Evolutionary conservation across 805 yeast species (phyloP), one percentile per base, ranked within the genome.

Genomic region (Myxozyma neglecta): DNA sequence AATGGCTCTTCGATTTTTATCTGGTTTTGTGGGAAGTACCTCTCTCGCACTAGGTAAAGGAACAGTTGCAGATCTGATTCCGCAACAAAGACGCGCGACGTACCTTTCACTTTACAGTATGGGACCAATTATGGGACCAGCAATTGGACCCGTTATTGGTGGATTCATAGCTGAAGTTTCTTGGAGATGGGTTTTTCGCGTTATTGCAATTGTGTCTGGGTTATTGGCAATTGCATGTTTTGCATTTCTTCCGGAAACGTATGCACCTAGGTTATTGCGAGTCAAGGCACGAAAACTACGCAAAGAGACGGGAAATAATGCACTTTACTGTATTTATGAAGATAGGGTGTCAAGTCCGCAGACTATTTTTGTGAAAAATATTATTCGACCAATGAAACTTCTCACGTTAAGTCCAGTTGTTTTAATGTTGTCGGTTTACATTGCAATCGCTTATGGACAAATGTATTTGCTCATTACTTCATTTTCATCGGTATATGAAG

Each of bases 181-280:
- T 76, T 77, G n/a, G 69, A 85, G 55, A 74, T 85, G 51, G 76
- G 72, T 24, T 45, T 86, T 85, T 70, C 85, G 88, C 84, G 80
- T 85, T 9, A 72, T 80, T 53, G 53, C 68, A 11, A 67, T 67
- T 39, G 16, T 60, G 16, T 57, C 66, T 16, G 32, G 45, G 7
- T 37, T 48, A 36, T 39, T 62, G 39, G 39, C 54, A 14, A 37
- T 52, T 29, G n/a, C 57, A 18, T 56, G 65, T 32, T 56, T 68
- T 16, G 45, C 83, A 5, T 68, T 80, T 20, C 82, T 89, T 40
- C 96, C 96, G 18, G 97, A 90, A 77, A 89, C 97, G n/a, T 88
- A 86, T 74, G 89, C 93, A 1, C 96, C 96, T 9, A 88, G 85
- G 10, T 85, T 90, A 57, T 77, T 89, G 64, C 86, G 84, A 71